phyloP scores from a whole-genome alignment of 1,284 basidiomycete species.

The Ceratobasidium sp. region DNA sequence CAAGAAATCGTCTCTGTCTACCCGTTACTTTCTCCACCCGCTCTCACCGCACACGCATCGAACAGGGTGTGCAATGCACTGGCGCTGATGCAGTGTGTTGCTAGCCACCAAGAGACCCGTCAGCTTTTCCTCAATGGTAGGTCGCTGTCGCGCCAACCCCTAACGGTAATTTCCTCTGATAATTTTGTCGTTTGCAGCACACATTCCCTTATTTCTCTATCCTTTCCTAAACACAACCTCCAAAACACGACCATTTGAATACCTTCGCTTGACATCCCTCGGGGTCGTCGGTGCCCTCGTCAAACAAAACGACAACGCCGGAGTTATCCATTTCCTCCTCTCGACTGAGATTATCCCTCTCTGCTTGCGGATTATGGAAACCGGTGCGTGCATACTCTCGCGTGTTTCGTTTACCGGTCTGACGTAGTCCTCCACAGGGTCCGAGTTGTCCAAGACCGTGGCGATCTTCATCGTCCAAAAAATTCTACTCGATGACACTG shows the following conservation, averaged over 20 bases:
- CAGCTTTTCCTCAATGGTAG: conserved; percentile 89
- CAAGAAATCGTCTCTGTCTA: conserved; percentile 99
- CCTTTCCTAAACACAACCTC: conserved; percentile 99
- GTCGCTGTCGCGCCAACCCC: conserved; percentile 45
- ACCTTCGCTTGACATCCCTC: conserved; percentile 94
- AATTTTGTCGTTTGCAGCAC: conserved; percentile 62
- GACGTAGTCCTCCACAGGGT: conserved; percentile 59
- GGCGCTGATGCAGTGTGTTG: conserved; percentile 96
- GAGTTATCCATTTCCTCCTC: conserved; percentile 98
- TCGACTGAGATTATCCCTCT: conserved; percentile 99
- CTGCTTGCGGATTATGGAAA: conserved; percentile 99
- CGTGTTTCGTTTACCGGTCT: neutral
- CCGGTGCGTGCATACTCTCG: conserved; percentile 51
- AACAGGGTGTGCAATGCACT: conserved; percentile 99
- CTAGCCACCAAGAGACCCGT: conserved; percentile 91
- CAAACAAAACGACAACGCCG: conserved; percentile 99
- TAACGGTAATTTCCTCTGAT: conserved; percentile 9
- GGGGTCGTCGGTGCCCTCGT: conserved; percentile 99
- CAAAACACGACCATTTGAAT: conserved; percentile 99
- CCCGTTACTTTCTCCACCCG: conserved; percentile 92
- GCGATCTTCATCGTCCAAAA: conserved; percentile 99
- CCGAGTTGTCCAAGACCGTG: conserved; percentile 98
- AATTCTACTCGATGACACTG: conserved; percentile 97
- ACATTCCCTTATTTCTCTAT: conserved; percentile 98
- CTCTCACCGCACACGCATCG: conserved; percentile 97